Base-by-base conservation (phyloP, 2,329 filamentous ascomycete species). In the Aspergillus latus region DNA sequence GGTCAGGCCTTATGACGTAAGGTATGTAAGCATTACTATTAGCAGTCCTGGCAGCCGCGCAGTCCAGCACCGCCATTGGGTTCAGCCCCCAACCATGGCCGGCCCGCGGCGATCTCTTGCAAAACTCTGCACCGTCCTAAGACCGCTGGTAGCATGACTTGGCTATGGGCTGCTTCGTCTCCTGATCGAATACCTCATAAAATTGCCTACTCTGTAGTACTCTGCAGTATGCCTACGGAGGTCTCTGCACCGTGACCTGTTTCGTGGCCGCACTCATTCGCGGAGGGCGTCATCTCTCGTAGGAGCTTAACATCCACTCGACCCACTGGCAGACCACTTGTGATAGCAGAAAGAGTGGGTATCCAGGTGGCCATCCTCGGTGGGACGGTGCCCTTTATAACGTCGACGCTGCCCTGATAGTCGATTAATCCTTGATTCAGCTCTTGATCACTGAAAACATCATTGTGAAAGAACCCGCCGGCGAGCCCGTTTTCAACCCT, bases 301-400 rank as follows among this genome's bases (percentile, higher is more conserved):
- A 58, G 59, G 60, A 62, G 53, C 52, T 60, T 57, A 59, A 66
- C 65, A 70, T 68, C 67, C 65, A 69, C 68, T 50, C 59, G 69
- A 72, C 68, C 70, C 70, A 72, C 70, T 52, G 58, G 56, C 56
- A 28, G 60, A 55, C 64, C 64, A 66, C 59, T 64, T 61, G 59
- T 60, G 58, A 67, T 65, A 63, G 36, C 37, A 63, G 60, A 65
- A 66, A 67, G 64, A 68, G 70, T 72, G 70, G 69, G 68, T 69
- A 68, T 37, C 36, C 36, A 43, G 36, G 63, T 62, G 62, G 59
- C 59, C 59, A 62, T 61, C 57, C 62, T 59, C 64, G 64, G 63
- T 65, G 62, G 66, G 60, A 62, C 61, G 59, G 60, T 63, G 61
- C 57, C 63, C 64, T 68, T 72, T 72, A 71, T 70, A 69, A 71